These are phyloP conservation scores for Malania oleifera DNA, from an alignment of 164 flowering plant species.

Conservation along the genomic window DNA sequence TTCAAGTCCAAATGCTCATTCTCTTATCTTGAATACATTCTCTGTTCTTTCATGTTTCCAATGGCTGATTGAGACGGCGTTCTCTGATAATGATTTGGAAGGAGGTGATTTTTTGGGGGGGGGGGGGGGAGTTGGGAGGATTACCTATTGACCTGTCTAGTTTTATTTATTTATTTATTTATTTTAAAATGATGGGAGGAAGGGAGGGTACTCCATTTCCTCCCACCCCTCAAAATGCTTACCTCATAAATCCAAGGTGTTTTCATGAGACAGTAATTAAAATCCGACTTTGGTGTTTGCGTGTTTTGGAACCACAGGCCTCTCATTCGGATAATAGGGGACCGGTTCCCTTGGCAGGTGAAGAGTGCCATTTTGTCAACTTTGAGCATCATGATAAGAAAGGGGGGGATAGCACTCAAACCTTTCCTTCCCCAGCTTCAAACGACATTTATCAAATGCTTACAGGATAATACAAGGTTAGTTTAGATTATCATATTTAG, in stretches of 20 bases:
- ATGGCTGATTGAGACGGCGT: too few relatives aligned
- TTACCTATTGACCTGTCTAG: too few relatives aligned
- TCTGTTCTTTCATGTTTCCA: background rate
- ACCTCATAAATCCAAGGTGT: too few relatives aligned
- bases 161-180: too few relatives aligned
- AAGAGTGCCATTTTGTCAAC: conserved; percentile 95
- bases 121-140: too few relatives aligned
- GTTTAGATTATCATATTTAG: conserved; percentile 12
- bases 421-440: conserved; percentile 99
- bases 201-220: too few relatives aligned
- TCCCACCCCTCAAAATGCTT: too few relatives aligned
- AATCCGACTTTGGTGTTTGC: conserved; percentile 6
- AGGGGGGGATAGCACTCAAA: conserved; percentile 88
- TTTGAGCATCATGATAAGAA: conserved; percentile 68
- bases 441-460: conserved; percentile 92
- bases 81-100: too few relatives aligned
- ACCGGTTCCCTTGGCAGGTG: conserved; percentile 99
- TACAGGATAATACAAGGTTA: conserved; percentile 91
- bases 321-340: conserved; percentile 93
- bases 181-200: too few relatives aligned
- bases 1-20: too few relatives aligned
- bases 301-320: conserved; percentile 52
- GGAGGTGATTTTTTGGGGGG: too few relatives aligned
- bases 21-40: background rate
- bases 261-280: too few relatives aligned